A percentile compares a stretch with the other conserved stretches of the same genome.
Conservation (phyloP, 495 filamentous ascomycete genomes). For the Hypoxylon cercidicola region DNA sequence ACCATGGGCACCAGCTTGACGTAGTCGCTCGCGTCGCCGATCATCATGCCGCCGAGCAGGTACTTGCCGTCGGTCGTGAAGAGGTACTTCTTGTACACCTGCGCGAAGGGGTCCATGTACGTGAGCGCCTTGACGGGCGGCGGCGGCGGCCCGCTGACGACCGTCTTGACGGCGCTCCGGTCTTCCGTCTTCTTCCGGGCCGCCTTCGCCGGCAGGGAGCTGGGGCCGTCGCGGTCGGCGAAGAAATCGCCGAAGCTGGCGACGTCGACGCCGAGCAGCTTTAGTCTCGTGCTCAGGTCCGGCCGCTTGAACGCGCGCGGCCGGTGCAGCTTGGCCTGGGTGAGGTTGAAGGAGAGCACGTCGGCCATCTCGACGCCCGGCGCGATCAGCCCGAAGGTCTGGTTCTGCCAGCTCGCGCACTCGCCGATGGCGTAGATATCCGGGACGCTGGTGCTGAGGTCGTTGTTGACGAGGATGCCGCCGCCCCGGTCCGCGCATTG, state of each 20-base stretch:
- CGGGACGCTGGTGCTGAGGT: conserved; percentile 74
- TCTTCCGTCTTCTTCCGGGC: conserved; percentile 51
- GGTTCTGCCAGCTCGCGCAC: conserved; percentile 93
- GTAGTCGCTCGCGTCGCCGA: conserved; percentile 94
- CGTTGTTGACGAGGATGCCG: conserved; percentile 78
- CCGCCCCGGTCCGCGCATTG: conserved; percentile 78
- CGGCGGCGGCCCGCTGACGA: conserved; percentile 64
- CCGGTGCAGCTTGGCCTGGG: conserved; percentile 77
- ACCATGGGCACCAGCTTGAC: conserved; percentile 95
- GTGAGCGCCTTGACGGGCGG: conserved; percentile 83
- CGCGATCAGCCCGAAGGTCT: conserved; percentile 93
- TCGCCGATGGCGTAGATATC: conserved; percentile 94
- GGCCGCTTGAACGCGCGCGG: conserved; percentile 81
- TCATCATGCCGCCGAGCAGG: conserved; percentile 97
- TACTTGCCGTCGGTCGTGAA: conserved; percentile 95
- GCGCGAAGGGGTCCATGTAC: conserved; percentile 92
- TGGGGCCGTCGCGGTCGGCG: conserved; percentile 88
- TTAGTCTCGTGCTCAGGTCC: conserved; percentile 93
- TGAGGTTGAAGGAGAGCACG: conserved; percentile 93
- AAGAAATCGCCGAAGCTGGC: conserved; percentile 98
- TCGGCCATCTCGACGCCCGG: conserved; percentile 98
- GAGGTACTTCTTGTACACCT: conserved; percentile 97
- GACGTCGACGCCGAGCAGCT: conserved; percentile 92
- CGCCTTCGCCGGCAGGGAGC: conserved; percentile 70
- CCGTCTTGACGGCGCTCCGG: conserved; percentile 56